Base-by-base conservation (phyloP, 2,329 filamentous ascomycete genomes). In the Trichoderma polysporum region DNA sequence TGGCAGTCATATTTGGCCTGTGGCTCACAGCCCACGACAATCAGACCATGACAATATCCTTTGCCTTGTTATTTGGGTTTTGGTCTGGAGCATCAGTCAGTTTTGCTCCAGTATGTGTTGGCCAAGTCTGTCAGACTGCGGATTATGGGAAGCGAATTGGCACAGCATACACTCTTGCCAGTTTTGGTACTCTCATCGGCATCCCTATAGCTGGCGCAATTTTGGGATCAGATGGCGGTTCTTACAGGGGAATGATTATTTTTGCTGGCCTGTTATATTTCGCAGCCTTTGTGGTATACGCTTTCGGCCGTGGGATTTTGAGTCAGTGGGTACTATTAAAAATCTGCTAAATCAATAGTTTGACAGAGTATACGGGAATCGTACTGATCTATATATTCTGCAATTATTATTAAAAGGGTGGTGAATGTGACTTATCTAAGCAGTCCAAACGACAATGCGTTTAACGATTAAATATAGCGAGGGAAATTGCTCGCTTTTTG, bases 81-180 rank as follows among this genome's bases (percentile, higher is more conserved):
- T 89, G 88, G 0, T 91, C 88, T 63, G 93, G 93, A 4, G 90
- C 87, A 70, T 94, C 93, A 71, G 90, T 97, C 70, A 88, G 87
- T 1, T 77, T 96, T 31, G 89, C 90, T 0, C 92, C 93, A 0
- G 91, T 95, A 0, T 94, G 92, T 71, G 84, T 96, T 1, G 91
- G 91, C 1, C 91, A 94, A 78, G 83, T 95, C 15, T 96, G 92
- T 75, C 86, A 89, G 37, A 90, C 91, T 3, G 84, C 89, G 62
- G 84, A 93, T 58, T 95, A 94, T 71, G 92, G 91, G 0, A 82
- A 90, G 19, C 92, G 91, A 74, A 92, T 90, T 73, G 89, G 91
- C 1, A 93, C 90, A 0, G 89, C 89, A 65, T 93, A 93, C 75
- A 93, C 91, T 63, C 82, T 94, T 47, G 91, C 92, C 22, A 0